A percentile compares a stretch with the other conserved stretches of the same genome.
Conservation (phyloP, 352 stramenopile species). For the Globisporangium polare region DNA sequence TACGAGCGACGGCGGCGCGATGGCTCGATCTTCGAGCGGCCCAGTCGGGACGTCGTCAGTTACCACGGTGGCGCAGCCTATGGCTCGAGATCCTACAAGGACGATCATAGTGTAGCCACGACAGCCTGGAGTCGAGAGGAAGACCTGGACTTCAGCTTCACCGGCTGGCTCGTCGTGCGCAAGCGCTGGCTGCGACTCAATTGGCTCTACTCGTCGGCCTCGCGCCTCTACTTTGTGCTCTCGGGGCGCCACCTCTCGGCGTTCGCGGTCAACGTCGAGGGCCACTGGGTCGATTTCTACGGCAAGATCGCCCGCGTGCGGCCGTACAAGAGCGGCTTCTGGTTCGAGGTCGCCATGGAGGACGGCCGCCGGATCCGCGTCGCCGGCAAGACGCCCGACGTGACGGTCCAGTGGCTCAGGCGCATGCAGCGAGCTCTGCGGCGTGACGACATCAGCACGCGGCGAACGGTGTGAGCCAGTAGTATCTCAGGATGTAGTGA, state of each 20-base stretch:
- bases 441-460: neutral
- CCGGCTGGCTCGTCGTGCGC: slow-evolving; percentile 28
- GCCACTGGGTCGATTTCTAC: slow-evolving; percentile 30
- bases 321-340: slow-evolving; percentile 10
- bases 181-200: slow-evolving; percentile 14
- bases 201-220: slow-evolving; percentile 18
- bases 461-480: neutral
- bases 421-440: slow-evolving; percentile 10
- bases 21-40: slow-evolving; percentile 22
- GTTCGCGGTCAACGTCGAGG: slow-evolving; percentile 40
- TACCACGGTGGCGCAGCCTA: neutral
- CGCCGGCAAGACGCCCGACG: slow-evolving; percentile 1
- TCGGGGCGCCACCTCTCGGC: slow-evolving; percentile 22
- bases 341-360: slow-evolving; percentile 14
- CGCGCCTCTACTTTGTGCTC: slow-evolving; percentile 35
- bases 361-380: slow-evolving; percentile 24
- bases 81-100: neutral
- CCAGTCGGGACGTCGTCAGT: neutral
- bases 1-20: slow-evolving; percentile 10
- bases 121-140: slow-evolving; percentile 3
- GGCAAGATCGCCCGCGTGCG: slow-evolving; percentile 21
- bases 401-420: slow-evolving; percentile 10
- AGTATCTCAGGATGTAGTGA: no score
- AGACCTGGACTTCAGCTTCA: slow-evolving; percentile 15
- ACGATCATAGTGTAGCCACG: neutral